phyloP scores from a whole-genome alignment of 1,139 yeast genomes.

The Blastobotrys raffinosifermentans region DNA sequence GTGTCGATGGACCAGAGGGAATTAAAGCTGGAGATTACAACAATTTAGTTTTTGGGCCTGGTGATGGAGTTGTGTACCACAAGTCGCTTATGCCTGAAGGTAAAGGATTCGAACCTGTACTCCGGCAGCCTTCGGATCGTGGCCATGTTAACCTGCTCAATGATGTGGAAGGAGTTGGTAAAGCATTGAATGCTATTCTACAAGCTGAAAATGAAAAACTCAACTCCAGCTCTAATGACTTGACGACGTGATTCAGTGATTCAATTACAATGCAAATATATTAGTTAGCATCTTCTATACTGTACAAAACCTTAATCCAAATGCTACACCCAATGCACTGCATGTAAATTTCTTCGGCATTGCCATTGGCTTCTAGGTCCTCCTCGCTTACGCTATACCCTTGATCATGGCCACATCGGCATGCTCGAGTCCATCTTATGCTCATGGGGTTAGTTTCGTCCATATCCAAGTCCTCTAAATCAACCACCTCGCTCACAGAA shows the following conservation, averaged over 20 bases:
- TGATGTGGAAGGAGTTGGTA: conserved; percentile 65
- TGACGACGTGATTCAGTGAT: not conserved
- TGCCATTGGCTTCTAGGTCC: conserved; percentile 50
- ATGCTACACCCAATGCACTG: conserved; percentile 80
- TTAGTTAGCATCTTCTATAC: conserved; percentile 29
- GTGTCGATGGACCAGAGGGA: conserved; percentile 55
- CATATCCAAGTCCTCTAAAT: conserved; percentile 47
- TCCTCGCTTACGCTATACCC: conserved; percentile 57
- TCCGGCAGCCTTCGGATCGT: conserved; percentile 54
- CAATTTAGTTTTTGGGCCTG: conserved; percentile 78
- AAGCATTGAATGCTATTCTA: conserved; percentile 56
- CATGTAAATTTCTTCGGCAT: conserved; percentile 58
- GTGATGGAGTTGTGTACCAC: conserved; percentile 88
- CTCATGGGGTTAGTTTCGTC: conserved; percentile 29
- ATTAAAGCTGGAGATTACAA: conserved; percentile 67
- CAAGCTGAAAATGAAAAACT: conserved; percentile 20
- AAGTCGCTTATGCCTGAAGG: conserved; percentile 75
- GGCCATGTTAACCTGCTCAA: conserved; percentile 81
- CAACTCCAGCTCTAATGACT: not conserved
- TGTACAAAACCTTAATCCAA: conserved; percentile 72
- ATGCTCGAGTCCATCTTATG: conserved; percentile 44
- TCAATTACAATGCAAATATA: not conserved
- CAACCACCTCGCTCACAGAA: conserved; percentile 47
- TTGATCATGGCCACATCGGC: conserved; percentile 57
- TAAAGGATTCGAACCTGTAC: conserved; percentile 62